Conservation (phyloP, 345 rosid genomes). For the Citrus inodora region DNA sequence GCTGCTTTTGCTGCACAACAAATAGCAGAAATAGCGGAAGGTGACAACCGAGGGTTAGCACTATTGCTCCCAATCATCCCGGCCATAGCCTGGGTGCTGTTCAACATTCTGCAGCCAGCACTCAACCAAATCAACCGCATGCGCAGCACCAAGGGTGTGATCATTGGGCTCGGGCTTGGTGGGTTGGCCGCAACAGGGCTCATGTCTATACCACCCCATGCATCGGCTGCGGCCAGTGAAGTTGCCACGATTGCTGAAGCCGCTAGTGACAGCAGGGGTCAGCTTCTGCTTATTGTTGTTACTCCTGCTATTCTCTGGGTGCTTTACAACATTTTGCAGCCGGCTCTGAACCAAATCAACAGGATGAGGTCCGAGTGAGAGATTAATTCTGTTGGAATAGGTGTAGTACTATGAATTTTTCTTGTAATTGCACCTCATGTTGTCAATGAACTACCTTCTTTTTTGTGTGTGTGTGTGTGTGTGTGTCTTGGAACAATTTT, state of each 20-base stretch:
- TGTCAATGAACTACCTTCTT: constrained; percentile 17
- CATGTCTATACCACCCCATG: constrained; percentile 40
- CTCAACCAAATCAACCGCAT: constrained; percentile 81
- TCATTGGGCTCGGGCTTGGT: constrained; percentile 70
- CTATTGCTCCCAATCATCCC: constrained; percentile 81
- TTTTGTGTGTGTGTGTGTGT: not conserved
- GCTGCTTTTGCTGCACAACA: constrained; percentile 91
- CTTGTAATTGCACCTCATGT: constrained; percentile 34
- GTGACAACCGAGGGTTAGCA: constrained; percentile 85
- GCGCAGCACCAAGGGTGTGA: constrained; percentile 61
- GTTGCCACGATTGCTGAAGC: constrained; percentile 46
- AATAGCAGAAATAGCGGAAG: constrained; percentile 65
- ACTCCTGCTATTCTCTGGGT: constrained; percentile 94
- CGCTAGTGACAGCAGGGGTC: constrained; percentile 70
- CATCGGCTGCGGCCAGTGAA: constrained; percentile 49
- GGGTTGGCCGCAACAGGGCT: constrained; percentile 67
- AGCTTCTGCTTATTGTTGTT: constrained; percentile 72
- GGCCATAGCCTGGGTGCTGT: constrained; percentile 89
- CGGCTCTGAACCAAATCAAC: constrained; percentile 93
- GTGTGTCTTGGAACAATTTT: not conserved
- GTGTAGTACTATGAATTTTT: constrained; percentile 10
- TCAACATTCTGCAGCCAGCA: constrained; percentile 92
- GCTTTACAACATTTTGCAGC: constrained; percentile 85
- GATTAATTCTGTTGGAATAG: not conserved
- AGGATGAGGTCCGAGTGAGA: constrained; percentile 66